Evolutionary conservation across 2,329 filamentous ascomycete species (phyloP), one percentile per base, ranked within the genome.

Genomic region (Juglanconis oblonga): DNA sequence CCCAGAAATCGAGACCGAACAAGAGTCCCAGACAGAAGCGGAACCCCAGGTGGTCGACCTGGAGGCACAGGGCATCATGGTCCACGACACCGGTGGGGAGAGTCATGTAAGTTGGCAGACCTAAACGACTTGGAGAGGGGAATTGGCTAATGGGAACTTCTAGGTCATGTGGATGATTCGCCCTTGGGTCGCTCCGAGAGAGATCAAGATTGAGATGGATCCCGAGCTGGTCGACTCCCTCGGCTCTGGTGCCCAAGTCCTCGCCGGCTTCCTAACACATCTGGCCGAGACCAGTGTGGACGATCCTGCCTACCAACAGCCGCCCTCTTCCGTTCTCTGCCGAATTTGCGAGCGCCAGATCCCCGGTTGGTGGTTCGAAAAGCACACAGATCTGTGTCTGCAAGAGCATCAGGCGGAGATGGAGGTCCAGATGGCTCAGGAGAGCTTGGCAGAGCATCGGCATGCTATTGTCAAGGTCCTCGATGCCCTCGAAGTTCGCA

Each of bases 91-190:
- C 42, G 92, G 92, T 55, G 89, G 88, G 58, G 91, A 95, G 72
- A 95, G 91, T 70, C 94, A 98, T 81, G 92, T 96, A 84, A 81
- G 90, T 83, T 42, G 35, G 3, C 11, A 31, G 7, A 17, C 13
- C 42, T 52, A 49, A 44, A 24, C 24, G 29, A 50, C 42, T 13
- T 54, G 13, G 24, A 7, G 17, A 48, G 45, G 9, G n/a, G 32
- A 5, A 44, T 42, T 53, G 38, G 45, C 63, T 67, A 66, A 70
- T 75, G 60, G 75, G 66, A 62, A 51, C 52, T 62, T 60, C 65
- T 68, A 97, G 91, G 96, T 92, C 17, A 99, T 99, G 96, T 99
- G 95, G 95, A 99, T 99, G 92, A 86, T 99, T 67, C 90, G 95
- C 65, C 95, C 94, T 2, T 96, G 92, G 75, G 88, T 92, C 45